phyloP scores from a whole-genome alignment of 768 basidiomycete genomes.

The Lentinula boryana region DNA sequence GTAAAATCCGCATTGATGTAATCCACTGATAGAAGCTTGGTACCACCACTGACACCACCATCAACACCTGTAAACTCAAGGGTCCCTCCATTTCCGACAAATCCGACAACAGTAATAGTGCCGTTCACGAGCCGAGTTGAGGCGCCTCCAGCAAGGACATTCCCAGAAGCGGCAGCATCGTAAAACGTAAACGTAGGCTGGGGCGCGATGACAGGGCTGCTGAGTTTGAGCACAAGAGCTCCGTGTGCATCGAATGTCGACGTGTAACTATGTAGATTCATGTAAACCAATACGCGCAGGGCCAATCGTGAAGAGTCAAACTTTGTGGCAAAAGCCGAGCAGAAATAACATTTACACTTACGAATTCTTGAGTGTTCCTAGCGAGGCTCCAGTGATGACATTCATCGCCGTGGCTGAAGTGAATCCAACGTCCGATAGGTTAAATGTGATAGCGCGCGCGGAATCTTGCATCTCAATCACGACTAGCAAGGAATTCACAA shows the following conservation, averaged over 20 bases:
- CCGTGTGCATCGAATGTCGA: conserved; percentile 13
- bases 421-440: conserved; percentile 36
- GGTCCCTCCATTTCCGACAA: conserved; percentile 33
- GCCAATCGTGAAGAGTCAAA: not conserved
- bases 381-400: conserved; percentile 30
- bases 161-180: conserved; percentile 10
- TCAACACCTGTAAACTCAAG: conserved; percentile 36
- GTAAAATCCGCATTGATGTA: conserved; percentile 43
- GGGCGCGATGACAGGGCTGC: conserved; percentile 7
- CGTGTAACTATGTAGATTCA: conserved; percentile 23
- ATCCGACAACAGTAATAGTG: conserved; percentile 14
- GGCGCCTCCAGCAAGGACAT: conserved; percentile 14
- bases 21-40: conserved; percentile 36
- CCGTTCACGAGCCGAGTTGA: conserved; percentile 11
- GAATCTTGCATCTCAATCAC: conserved; percentile 38
- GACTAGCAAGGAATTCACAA: conserved; percentile 19
- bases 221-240: conserved; percentile 13
- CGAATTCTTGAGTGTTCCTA: conserved; percentile 31
- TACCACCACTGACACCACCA: conserved; percentile 34
- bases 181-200: conserved; percentile 12
- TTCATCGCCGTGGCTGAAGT: conserved; percentile 32
- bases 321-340: not conserved
- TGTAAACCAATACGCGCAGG: not conserved
- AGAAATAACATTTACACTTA: conserved; percentile 14
- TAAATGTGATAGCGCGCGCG: conserved; percentile 32